Base-by-base conservation (phyloP, 2,329 filamentous ascomycete species). In the Lasiodiplodia hormozganensis region DNA sequence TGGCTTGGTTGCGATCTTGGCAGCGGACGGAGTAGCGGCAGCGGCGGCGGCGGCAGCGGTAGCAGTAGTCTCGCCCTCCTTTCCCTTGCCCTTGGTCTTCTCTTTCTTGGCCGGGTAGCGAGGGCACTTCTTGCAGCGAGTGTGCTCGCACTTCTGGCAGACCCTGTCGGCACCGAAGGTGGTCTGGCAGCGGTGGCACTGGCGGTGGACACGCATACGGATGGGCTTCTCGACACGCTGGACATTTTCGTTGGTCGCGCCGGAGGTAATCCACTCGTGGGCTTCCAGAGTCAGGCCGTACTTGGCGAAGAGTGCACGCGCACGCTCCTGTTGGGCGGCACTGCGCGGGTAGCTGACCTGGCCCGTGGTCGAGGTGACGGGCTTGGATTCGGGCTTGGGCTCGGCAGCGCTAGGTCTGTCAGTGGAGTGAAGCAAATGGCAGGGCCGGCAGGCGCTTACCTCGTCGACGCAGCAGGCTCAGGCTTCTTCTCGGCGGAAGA, bases 101-200 rank as follows among this genome's bases (percentile, higher is more conserved):
- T 79, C 85, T 72, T 87, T 88, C 81, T 89, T 89, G 65, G 87
- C 83, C 40, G 94, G 94, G 74, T 91, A 88, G 67, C 92, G 89
- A 34, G 89, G 87, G 78, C 94, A 97, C 75, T 91, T 89, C 76
- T 88, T 91, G 86, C 94, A 97, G 72, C 92, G 88, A 57, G 84
- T 84, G 81, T 97, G 94, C 73, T 91, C 86, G 82, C 94, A 97
- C 72, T 87, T 88, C 71, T 85, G 80, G 80, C 94, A 97, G 69
- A 90, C 85, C 81, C 90, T 93, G 74, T 90, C 87, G 23, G 86
- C 80, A 68, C 91, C 90, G 77, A 95, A 97, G 28, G 87, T 87
- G 16, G 90, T 88, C 69, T 89, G 87, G 82, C 94, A 97, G 72
- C 88, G 86, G 80, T 97, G 94, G 80, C 94, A 97, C 71, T 87